Evolutionary conservation across 208 protist genomes (phyloP).

Genomic region (Wallacemonas sp.): DNA sequence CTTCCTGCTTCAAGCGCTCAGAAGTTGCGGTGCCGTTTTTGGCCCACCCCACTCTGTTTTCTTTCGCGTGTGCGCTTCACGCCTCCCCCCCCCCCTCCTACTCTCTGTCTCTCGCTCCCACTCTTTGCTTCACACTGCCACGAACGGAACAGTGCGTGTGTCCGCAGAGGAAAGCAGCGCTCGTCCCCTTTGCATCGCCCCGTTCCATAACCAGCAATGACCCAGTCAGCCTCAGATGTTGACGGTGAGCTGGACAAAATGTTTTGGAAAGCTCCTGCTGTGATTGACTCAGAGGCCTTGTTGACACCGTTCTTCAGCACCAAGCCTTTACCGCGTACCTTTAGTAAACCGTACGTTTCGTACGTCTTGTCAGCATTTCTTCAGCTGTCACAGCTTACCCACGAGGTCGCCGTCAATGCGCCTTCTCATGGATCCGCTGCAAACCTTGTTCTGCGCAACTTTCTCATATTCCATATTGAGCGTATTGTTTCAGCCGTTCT

Average conservation of each 20-base stretch:
- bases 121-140: not conserved
- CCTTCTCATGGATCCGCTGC: slow-evolving; percentile 11
- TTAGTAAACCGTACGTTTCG: slow-evolving; percentile 17
- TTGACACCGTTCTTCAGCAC: slow-evolving; percentile 33
- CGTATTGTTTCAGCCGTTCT: slow-evolving; percentile 29
- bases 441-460: slow-evolving; percentile 18
- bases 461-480: slow-evolving; percentile 33
- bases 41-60: too few species aligned
- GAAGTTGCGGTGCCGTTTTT: too few species aligned
- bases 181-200: too few species aligned
- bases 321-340: slow-evolving; percentile 17
- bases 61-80: too few species aligned
- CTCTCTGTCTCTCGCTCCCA: not conserved
- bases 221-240: not conserved
- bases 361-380: slow-evolving; percentile 25
- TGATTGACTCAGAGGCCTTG: not conserved
- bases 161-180: too few species aligned
- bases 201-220: too few species aligned
- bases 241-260: slow-evolving; percentile 7
- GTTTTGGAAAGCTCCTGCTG: slow-evolving; percentile 25
- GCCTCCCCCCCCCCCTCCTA: too few species aligned
- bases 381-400: slow-evolving; percentile 35
- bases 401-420: slow-evolving; percentile 26
- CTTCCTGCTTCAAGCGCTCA: too few species aligned
- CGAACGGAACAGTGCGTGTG: too few species aligned